Percentiles rank a stretch among this genome's conserved stretches.
phyloP scores from a whole-genome alignment of 2,329 filamentous ascomycete species.

The Colletotrichum limetticola region DNA sequence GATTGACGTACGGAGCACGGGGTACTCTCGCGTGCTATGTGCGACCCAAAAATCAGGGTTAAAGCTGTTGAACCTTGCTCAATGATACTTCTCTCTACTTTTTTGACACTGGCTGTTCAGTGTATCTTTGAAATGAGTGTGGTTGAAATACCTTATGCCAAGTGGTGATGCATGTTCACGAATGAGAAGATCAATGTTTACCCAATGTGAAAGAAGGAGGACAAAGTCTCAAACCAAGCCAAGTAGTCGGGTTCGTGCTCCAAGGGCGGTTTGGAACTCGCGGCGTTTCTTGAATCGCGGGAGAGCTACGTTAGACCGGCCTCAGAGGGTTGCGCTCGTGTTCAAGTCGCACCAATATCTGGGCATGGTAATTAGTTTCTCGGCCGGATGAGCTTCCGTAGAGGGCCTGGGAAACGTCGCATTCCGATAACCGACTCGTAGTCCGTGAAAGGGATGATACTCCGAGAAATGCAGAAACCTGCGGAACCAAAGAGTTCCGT shows the following conservation, averaged over 20 bases:
- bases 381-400: neutral
- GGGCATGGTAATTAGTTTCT: neutral
- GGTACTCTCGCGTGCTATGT: neutral
- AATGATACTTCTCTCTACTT: neutral
- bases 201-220: neutral
- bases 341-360: neutral
- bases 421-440: constrained; percentile 9
- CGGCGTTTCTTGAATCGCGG: neutral
- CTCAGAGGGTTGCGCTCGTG: neutral
- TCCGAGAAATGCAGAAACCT: neutral
- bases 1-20: neutral
- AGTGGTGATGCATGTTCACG: neutral
- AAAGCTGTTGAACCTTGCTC: neutral
- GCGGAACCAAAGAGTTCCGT: neutral
- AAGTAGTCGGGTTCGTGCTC: neutral
- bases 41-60: neutral
- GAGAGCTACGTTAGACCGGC: neutral
- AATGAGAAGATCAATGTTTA: neutral
- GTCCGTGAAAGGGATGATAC: neutral
- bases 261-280: neutral
- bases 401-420: constrained; percentile 2
- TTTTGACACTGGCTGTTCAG: neutral
- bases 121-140: neutral
- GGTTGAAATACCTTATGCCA: neutral
- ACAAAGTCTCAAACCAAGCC: neutral